Base-by-base conservation (phyloP, 352 stramenopile species). In the Phytophthora fragariae region DNA sequence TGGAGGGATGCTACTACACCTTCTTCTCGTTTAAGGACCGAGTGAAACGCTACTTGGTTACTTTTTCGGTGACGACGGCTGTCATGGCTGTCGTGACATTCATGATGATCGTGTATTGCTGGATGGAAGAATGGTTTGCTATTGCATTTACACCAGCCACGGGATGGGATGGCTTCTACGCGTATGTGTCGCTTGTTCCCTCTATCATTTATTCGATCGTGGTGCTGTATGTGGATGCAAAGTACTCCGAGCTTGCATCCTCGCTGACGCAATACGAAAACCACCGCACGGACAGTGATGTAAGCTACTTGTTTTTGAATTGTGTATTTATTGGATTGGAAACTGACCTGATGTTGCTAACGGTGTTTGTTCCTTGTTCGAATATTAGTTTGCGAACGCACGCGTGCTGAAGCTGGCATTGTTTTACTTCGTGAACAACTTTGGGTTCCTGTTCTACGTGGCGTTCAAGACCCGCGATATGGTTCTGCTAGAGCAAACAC, bases 391-490 rank as follows among this genome's bases (percentile, higher is more conserved):
- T 81, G 81, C 89, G 9, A 97, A 98, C 41, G 88, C 91, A 0
- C 91, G 99, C 39, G 99, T 99, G 68, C 90, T 98, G 57, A 99
- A 99, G 86, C 89, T 99, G 5, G 98, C 98, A 67, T 91, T 97
- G 47, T 99, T 99, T 76, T 96, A 98, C 72, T 99, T 99, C 68
- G 92, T 99, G 21, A 99, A 98, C 84, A 98, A 99, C 84, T 99
- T 99, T 73, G 92, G 93, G 4, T 97, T 93, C 65, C 82, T 99
- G 1, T 98, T 99, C 76, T 99, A 99, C 79, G 91, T 99, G 68
- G 93, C 94, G 9, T 99, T 98, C 70, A 88, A 97, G 41, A 90
- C 93, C 37, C 85, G 86, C 21, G 85, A 94, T 57, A 93, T 95
- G 86, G 84, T 89, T 6, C 65, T 98, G 49, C 78, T 99, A 57